Percentiles rank a stretch among this genome's conserved stretches.
These are phyloP conservation scores for Leptographium galeiforme DNA, from an alignment of 2,329 filamentous ascomycete species.

Conservation along the genomic window DNA sequence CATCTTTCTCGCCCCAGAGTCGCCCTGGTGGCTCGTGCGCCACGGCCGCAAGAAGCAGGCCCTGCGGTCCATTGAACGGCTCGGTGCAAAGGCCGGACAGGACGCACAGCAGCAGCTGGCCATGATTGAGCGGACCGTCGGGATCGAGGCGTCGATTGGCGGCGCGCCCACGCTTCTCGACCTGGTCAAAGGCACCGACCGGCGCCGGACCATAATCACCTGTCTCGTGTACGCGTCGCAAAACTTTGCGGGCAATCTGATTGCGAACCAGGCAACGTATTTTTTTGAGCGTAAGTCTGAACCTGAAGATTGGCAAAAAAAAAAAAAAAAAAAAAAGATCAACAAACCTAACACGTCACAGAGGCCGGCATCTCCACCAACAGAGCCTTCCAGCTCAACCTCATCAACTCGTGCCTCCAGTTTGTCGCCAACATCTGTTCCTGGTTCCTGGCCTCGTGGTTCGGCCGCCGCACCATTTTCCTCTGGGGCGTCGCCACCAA, in stretches of 20 bases:
- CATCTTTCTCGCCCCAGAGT: conserved; percentile 36
- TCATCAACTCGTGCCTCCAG: conserved; percentile 52
- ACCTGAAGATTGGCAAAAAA: too few relatives aligned
- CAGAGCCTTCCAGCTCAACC: conserved; percentile 45
- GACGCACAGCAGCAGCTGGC: conserved; percentile 23
- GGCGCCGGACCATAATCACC: conserved; percentile 38
- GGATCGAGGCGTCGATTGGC: conserved; percentile 35
- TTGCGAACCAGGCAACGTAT: conserved; percentile 49
- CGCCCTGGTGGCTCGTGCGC: conserved; percentile 43
- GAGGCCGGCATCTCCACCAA: conserved; percentile 45
- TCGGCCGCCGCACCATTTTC: conserved; percentile 11
- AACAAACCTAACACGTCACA: conserved; percentile 17
- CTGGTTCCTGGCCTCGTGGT: conserved; percentile 45
- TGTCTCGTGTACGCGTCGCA: conserved; percentile 45
- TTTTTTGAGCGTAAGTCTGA: conserved; percentile 38
- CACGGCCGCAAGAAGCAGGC: conserved; percentile 32
- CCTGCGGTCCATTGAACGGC: conserved; percentile 31
- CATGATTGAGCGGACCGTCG: conserved; percentile 45
- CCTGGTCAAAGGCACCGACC: conserved; percentile 40
- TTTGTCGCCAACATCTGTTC: conserved; percentile 51
- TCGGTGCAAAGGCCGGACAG: conserved; percentile 28
- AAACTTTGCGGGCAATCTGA: conserved; percentile 48
- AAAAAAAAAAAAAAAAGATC: too few relatives aligned
- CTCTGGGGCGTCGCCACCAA: conserved; percentile 9
- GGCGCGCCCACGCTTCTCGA: conserved; percentile 33